Base-by-base conservation (phyloP, 768 basidiomycete species). In the Leccinum variicolor region DNA sequence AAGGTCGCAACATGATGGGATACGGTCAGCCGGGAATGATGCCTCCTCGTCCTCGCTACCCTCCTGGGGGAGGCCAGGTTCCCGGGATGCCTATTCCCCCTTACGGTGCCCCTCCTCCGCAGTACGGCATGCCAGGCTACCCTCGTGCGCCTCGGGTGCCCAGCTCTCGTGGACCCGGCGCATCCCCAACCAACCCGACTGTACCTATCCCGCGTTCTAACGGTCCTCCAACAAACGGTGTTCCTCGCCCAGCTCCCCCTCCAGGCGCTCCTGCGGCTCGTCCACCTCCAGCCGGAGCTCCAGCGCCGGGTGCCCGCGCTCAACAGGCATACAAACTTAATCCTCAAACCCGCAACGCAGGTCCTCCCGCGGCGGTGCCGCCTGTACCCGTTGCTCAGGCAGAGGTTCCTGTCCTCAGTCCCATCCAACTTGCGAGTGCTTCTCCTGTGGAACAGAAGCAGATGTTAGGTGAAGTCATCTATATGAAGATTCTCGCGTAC, bases 401-500 rank as follows among this genome's bases (percentile, higher is more conserved):
- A 4, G 81, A 81, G 19, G 77, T 80, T 45, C 76, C 86, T 23
- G 74, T 77, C 57, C 81, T 92, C 58, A 85, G 83, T 50, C 77
- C 92, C 21, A 80, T 85, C 67, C 68, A 81, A 10, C 79, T 90
- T 59, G 82, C 82, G 45, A 79, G 68, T 60, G 84, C 84, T 23
- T 74, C 81, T 50, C 84, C 86, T 34, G 77, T 80, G 73, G 96
- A 98, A 75, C 94, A 98, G 84, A 99, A 99, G 81, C 97, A 99
- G 75, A 94, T 98, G 89, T 81, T 99, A 50, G 97, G 97, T 65
- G 97, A 99, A 77, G 85, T 90, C 51, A 85, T 98, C 65, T 98
- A 98, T 78, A 87, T 96, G 83, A 89, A 85, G 71, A 95, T 98
- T 63, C 83, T 80, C 57, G 69, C 75, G 90, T 93, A 77, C 73